Evolutionary conservation across 768 basidiomycete genomes (phyloP), one percentile per base, ranked within the genome.

Genomic region (Collybiopsis confluens): DNA sequence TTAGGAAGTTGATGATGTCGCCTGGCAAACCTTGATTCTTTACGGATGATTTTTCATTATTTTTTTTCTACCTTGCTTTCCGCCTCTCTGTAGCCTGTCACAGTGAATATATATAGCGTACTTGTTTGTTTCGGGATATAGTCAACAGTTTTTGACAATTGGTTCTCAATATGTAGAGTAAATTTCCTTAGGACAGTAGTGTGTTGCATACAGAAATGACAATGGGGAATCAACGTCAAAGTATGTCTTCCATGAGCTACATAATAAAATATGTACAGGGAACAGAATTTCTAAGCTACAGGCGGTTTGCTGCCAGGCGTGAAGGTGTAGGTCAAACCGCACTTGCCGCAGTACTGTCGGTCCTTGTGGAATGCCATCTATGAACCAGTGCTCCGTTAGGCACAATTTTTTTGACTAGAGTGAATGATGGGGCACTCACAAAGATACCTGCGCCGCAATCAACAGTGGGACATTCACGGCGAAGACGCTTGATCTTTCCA

Each of bases 291-390:
- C 76, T 79, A 89, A 55, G 81, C 81, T 54, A 76, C 79, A 50
- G 88, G 86, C 45, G 88, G 88, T 71, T 88, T 88, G 69, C 80
- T 81, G 58, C 87, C 89, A 45, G 90, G 84, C 57, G 80, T 77
- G 78, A 92, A 90, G 54, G 85, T 84, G 78, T 91, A 92, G 47
- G 90, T 92, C 72, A 92, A 70, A 43, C 89, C 90, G 58, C 91
- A 93, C 77, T 92, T 92, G 75, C 95, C 95, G 72, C 95, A 98
- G 76, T 96, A 95, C 75, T 98, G 96, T 62, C 96, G 86, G 74
- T 98, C 92, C 62, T 89, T 81, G 83, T 99, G 96, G 86, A 93
- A 93, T 57, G 93, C 93, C 95, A 98, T 98, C 93, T 89, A 67
- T 58, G 70, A 38, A 61, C 13, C 13, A n/a, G 30, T 33, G 5